Base-by-base conservation (phyloP, 805 yeast species). In the Starmerella geochares region DNA sequence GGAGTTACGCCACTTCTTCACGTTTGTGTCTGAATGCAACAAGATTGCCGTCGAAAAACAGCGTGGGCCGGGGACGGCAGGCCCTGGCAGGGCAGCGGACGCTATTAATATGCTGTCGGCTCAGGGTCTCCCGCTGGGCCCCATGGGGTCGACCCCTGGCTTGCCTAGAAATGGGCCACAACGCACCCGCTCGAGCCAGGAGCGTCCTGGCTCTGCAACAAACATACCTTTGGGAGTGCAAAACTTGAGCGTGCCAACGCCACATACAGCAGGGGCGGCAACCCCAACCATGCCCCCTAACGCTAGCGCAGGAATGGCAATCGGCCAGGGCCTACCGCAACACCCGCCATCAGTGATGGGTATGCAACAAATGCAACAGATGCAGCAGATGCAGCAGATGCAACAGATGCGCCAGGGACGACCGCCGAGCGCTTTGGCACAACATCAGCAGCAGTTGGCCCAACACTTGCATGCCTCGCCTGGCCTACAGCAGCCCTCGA, bases 1-100 rank as follows among this genome's bases (percentile, higher is more conserved):
- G 42, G 94, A 86, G 58, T 79, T 84, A 50, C 83, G 80, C 49
- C 77, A 80, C 61, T 86, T 82, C 61, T 79, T 83, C 67, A 78
- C 78, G 47, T 83, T 77, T 64, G 86, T 86, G 55, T 78, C 79
- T 52, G 85, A 81, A 6, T 44, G 58, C 35, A 48, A 51, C 29
- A 47, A 38, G 31, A 11, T 32, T 17, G 55, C 59, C 3, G 14
- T 37, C 5, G 54, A 53, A 27, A 38, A 47, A 42, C 45, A 47
- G 50, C 46, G 43, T 9, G 33, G 44, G 4, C 44, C 44, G 3
- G 44, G 41, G 4, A 11, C 32, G 3, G 24, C 20, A 11, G 6
- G n/a, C 14, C 11, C 31, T 3, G 10, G 23, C 13, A 4, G 16
- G 21, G 19, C n/a, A 16, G 11, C 11, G 29, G 47, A 31, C 19